Evolutionary conservation across 176 grass and related monocot genomes (phyloP), one percentile per base, ranked within the genome.

Genomic region (Musa acuminata): DNA sequence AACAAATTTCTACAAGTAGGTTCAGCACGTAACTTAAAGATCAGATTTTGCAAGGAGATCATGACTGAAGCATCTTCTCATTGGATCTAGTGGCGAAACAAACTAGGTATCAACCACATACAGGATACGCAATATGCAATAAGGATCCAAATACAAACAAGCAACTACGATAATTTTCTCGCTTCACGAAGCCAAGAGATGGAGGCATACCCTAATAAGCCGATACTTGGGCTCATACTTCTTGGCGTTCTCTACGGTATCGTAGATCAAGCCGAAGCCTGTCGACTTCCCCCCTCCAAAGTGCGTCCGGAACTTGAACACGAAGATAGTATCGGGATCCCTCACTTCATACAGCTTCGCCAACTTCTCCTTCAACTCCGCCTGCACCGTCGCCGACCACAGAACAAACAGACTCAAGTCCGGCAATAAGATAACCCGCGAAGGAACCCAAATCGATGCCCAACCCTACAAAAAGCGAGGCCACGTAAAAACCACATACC

Each of bases 161-260:
- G 29, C 2, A 35, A 35, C 3, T 35, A 35, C 29, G 29, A 35
- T 5, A 35, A 35, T 5, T 35, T 35, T 35, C 3, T 35, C 29
- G 29, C 29, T 35, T 35, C 3, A 35, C 0, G 29, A 5, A 35
- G n/a, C 14, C 14, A n/a, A 16, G 6, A n/a, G 14, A 69, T 1
- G 12, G 26, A 49, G 65, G 35, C 25, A 13, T 69, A 69, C 67
- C 67, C 67, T 69, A 48, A 69, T 69, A 14, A 69, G 67, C 12
- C 67, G 67, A 69, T 69, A 69, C 67, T 69, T 69, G 35, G 29
- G 67, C 67, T 69, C 67, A 69, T 69, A 69, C 67, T 69, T 69
- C 67, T 69, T 69, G 67, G 67, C 67, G 35, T 14, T 69, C 29
- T 69, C 67, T 0, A 69, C 67, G 2, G 67, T 17, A 14, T 69